Percentiles rank a stretch among this genome's conserved stretches.
Conservation (phyloP, 2,329 filamentous ascomycete genomes). For the Aphanocladium album region DNA sequence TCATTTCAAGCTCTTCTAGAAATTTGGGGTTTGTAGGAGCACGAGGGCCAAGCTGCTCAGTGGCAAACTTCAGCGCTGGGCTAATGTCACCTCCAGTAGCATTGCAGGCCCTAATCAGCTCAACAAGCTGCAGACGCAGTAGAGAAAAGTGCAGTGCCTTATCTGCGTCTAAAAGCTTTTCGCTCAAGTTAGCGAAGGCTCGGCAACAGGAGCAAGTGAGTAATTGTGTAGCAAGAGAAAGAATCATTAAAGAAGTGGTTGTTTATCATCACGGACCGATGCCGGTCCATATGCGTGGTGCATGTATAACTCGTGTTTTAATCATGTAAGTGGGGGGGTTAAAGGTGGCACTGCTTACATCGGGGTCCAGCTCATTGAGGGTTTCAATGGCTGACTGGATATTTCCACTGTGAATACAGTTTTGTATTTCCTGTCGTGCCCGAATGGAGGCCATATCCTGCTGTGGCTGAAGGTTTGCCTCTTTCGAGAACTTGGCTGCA, state of each 20-base stretch:
- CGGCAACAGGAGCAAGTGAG: constrained; percentile 1
- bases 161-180: constrained; percentile 80
- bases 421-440: constrained; percentile 75
- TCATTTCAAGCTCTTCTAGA: constrained; percentile 80
- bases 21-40: constrained; percentile 79
- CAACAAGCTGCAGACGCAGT: constrained; percentile 84
- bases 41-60: constrained; percentile 77
- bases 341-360: constrained; percentile 57
- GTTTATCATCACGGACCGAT: constrained; percentile 84
- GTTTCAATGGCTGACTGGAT: constrained; percentile 81
- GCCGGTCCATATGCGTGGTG: constrained; percentile 88
- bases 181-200: constrained; percentile 24
- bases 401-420: constrained; percentile 77
- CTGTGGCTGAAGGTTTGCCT: constrained; percentile 78
- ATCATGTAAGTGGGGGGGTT: constrained; percentile 61
- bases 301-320: constrained; percentile 90
- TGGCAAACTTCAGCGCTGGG: constrained; percentile 81
- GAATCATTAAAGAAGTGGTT: constrained; percentile 51
- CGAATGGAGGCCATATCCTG: constrained; percentile 69
- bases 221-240: constrained; percentile 7
- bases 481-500: constrained; percentile 86
- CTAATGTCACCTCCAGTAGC: constrained; percentile 65
- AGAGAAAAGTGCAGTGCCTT: constrained; percentile 83
- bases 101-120: constrained; percentile 78
- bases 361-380: constrained; percentile 83